These are phyloP conservation scores for Rhododendron molle DNA, from an alignment of 148 eudicot genomes.

Conservation along the genomic window DNA sequence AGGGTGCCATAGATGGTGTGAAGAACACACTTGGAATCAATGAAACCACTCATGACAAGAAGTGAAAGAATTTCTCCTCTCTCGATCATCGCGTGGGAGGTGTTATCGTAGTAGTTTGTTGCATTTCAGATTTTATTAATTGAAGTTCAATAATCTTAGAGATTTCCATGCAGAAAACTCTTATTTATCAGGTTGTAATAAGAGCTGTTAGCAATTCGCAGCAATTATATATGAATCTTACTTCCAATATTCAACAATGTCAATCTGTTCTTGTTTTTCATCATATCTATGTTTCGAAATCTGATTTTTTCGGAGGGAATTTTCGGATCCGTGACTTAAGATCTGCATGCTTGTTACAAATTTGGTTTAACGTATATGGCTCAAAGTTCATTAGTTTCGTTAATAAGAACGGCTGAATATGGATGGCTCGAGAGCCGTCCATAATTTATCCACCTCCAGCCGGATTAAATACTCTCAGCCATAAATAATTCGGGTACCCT, in stretches of 20 bases:
- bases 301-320: too few relatives aligned
- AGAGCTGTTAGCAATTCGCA: background rate
- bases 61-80: background rate
- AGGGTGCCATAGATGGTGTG: constrained; percentile 47
- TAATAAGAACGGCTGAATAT: too few relatives aligned
- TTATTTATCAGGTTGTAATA: background rate
- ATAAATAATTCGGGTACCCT: too few relatives aligned
- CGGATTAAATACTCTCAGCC: too few relatives aligned
- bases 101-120: background rate
- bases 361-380: background rate
- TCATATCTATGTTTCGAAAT: background rate
- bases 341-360: background rate
- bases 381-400: too few relatives aligned
- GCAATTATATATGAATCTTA: background rate
- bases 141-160: background rate
- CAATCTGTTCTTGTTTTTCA: background rate
- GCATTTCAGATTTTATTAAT: background rate
- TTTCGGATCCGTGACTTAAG: background rate
- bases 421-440: too few relatives aligned
- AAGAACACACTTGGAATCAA: constrained; percentile 46
- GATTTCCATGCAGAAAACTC: background rate
- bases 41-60: constrained; percentile 14
- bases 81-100: background rate
- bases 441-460: too few relatives aligned
- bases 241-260: background rate